Percentiles rank a stretch among this genome's conserved stretches.
phyloP scores from a whole-genome alignment of 257 asterid species.

The Agastache rugosa region DNA sequence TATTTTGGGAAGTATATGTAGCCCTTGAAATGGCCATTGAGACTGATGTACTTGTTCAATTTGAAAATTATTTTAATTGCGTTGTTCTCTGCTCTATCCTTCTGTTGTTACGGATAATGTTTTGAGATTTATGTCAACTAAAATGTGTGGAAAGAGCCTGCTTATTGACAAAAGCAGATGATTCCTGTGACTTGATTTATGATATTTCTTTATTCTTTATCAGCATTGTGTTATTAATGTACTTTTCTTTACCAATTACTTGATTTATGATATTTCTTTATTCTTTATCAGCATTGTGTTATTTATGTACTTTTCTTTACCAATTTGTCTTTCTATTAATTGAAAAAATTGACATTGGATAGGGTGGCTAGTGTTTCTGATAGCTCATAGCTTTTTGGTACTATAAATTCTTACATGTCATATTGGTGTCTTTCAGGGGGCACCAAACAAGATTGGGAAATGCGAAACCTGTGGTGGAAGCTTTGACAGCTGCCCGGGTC shows the following conservation, averaged over 20 bases:
- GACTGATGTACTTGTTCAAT: neutral
- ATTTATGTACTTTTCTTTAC: neutral
- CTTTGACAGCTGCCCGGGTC: conserved; percentile 86
- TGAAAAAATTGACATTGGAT: neutral
- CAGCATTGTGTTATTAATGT: neutral
- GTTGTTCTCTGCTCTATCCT: neutral
- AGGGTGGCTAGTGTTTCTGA: neutral
- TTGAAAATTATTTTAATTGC: neutral
- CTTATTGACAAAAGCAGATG: neutral
- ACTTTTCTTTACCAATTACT: neutral
- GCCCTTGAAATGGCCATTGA: neutral
- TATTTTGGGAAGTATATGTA: conserved; percentile 3
- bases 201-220: conserved; percentile 9
- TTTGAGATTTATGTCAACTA: neutral
- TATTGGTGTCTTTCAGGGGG: conserved; percentile 66
- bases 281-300: neutral
- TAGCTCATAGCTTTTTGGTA: neutral
- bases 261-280: neutral
- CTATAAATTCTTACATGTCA: conserved; percentile 2
- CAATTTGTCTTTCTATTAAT: neutral
- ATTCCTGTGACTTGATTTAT: neutral
- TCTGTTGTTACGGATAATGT: neutral
- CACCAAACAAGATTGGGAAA: conserved; percentile 64
- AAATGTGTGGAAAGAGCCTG: neutral
- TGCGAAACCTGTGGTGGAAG: conserved; percentile 79